Evolutionary conservation across 345 rosid species (phyloP).

Genomic region (Citrus glauca): DNA sequence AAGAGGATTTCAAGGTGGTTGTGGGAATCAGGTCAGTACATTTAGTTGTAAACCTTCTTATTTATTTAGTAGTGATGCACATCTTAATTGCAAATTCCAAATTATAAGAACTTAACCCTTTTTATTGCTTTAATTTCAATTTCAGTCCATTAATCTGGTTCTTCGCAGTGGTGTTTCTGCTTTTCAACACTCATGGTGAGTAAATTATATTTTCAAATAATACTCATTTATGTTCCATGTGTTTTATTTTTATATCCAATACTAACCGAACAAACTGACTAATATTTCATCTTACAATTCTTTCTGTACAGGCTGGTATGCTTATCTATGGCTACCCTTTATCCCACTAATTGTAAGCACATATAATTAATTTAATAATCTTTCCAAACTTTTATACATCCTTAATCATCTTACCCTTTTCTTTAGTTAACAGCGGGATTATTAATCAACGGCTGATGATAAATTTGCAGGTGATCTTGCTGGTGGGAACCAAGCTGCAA

Average conservation of each 20-base stretch:
- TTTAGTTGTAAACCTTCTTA: not conserved
- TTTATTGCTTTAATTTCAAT: not conserved
- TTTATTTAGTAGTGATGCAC: not conserved
- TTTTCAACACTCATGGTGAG: slow-evolving; percentile 71
- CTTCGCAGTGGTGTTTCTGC: slow-evolving; percentile 65
- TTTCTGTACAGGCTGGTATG: slow-evolving; percentile 58
- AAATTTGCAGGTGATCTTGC: slow-evolving; percentile 56
- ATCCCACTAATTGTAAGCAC: slow-evolving; percentile 75
- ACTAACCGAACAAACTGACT: not conserved
- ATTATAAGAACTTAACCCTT: not conserved
- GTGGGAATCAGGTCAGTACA: slow-evolving; percentile 74
- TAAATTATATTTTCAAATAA: not conserved
- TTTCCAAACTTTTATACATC: not conserved
- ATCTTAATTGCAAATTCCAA: not conserved
- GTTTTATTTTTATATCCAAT: too few relatives aligned
- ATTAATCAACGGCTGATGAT: not conserved
- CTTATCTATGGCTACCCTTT: slow-evolving; percentile 83
- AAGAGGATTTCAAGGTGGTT: slow-evolving; percentile 83
- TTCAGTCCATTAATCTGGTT: slow-evolving; percentile 92
- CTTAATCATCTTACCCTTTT: not conserved
- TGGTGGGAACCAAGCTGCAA: slow-evolving; percentile 85
- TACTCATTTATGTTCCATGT: not conserved
- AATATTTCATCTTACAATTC: not conserved
- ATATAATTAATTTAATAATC: not conserved
- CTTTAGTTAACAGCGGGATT: not conserved